Evolutionary conservation across 768 basidiomycete genomes (phyloP).

Genomic region (Kwoniella heveanensis): DNA sequence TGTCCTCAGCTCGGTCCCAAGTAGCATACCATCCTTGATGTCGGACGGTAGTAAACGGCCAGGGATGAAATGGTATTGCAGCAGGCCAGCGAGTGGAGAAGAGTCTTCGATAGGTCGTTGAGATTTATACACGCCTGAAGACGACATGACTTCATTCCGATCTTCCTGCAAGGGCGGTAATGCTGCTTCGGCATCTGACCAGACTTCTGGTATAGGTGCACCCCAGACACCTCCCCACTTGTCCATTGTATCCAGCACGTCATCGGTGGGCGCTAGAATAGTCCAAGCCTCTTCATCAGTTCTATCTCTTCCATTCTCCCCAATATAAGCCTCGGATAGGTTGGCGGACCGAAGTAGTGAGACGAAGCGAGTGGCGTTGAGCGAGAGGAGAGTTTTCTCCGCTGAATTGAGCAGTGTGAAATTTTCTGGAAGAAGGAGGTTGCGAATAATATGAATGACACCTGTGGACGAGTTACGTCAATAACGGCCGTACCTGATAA

Average conservation of each 20-base stretch:
- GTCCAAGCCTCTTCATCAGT: slow-evolving; percentile 63
- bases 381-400: slow-evolving; percentile 88
- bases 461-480: too few species aligned
- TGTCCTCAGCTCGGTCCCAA: slow-evolving; percentile 70
- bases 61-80: slow-evolving; percentile 90
- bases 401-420: slow-evolving; percentile 75
- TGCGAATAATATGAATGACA: slow-evolving; percentile 84
- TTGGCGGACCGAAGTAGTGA: slow-evolving; percentile 81
- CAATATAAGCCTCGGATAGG: slow-evolving; percentile 60
- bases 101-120: slow-evolving; percentile 58
- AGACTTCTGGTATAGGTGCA: slow-evolving; percentile 17
- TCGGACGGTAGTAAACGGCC: slow-evolving; percentile 73
- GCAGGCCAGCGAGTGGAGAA: slow-evolving; percentile 63
- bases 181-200: slow-evolving; percentile 8
- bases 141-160: background rate
- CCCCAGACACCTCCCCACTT: slow-evolving; percentile 31
- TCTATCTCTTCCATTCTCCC: slow-evolving; percentile 34
- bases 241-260: slow-evolving; percentile 63
- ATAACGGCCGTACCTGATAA: background rate
- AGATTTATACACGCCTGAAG: slow-evolving; percentile 54
- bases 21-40: slow-evolving; percentile 70
- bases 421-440: slow-evolving; percentile 74
- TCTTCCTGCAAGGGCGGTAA: too few species aligned
- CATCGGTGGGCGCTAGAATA: slow-evolving; percentile 87
- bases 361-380: slow-evolving; percentile 90